Evolutionary conservation across 208 protist genomes (phyloP).

Genomic region (Leptomonas seymouri): DNA sequence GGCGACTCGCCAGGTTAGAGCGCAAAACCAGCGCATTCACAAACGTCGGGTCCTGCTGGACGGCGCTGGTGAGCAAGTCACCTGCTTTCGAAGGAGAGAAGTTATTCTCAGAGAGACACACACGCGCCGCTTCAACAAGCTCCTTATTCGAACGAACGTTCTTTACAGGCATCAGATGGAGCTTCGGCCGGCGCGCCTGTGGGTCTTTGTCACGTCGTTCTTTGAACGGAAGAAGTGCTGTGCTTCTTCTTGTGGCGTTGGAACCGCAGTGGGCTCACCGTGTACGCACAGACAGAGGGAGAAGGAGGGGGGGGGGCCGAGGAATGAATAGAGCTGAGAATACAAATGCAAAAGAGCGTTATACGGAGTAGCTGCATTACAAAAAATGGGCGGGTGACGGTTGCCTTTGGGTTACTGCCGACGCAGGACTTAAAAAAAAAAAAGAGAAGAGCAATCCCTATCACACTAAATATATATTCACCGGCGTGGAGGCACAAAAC

Average conservation of each 20-base stretch:
- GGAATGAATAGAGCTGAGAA: too few relatives aligned
- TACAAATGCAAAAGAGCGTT: too few relatives aligned
- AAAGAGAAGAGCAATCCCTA: conserved; percentile 3
- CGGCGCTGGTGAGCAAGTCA: conserved; percentile 38
- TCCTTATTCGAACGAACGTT: conserved; percentile 21
- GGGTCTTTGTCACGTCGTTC: not conserved
- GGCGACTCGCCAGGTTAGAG: conserved; percentile 38
- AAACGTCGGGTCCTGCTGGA: conserved; percentile 57
- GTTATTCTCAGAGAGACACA: conserved; percentile 39
- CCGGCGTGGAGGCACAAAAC: too few relatives aligned
- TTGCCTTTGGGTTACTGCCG: not conserved
- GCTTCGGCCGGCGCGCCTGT: not conserved
- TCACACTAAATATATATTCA: too few relatives aligned
- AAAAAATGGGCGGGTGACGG: too few relatives aligned
- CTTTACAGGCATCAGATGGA: conserved; percentile 11
- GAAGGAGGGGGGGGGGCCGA: too few relatives aligned
- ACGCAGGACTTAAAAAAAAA: conserved; percentile 1
- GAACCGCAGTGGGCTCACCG: too few relatives aligned
- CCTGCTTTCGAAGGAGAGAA: conserved; percentile 46
- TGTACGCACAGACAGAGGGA: too few relatives aligned
- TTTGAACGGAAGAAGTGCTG: too few relatives aligned
- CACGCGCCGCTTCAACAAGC: conserved; percentile 52
- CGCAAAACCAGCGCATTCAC: conserved; percentile 53
- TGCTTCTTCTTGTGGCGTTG: too few relatives aligned
- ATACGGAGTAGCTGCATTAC: too few relatives aligned